Evolutionary conservation across 164 flowering plant genomes (phyloP).

Genomic region (Euptelea pleiosperma): DNA sequence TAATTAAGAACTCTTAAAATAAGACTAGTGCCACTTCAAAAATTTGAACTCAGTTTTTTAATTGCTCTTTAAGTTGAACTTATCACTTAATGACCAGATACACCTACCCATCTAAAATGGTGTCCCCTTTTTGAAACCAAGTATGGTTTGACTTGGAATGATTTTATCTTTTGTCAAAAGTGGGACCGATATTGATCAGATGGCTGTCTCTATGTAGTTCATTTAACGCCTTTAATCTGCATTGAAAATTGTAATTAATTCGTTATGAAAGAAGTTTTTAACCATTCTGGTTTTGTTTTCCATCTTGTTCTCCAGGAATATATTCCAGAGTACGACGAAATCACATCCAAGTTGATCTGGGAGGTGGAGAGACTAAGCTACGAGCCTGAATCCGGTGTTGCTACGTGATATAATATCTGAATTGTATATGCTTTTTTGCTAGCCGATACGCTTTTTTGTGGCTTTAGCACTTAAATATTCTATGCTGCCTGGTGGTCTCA

Average conservation of each 20-base stretch:
- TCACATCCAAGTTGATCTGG: conserved; percentile 64
- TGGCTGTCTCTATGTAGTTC: too few relatives aligned
- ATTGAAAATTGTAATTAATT: too few relatives aligned
- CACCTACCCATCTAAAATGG: too few relatives aligned
- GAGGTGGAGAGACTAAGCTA: conserved; percentile 51
- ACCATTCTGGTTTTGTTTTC: neutral
- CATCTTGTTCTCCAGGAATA: conserved; percentile 43
- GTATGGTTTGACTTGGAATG: too few relatives aligned
- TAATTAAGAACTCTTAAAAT: neutral
- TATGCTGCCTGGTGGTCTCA: neutral
- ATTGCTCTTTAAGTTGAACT: too few relatives aligned
- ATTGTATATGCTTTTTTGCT: neutral
- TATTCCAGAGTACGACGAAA: conserved; percentile 63
- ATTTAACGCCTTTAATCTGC: neutral
- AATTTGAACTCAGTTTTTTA: too few relatives aligned
- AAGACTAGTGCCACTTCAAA: neutral
- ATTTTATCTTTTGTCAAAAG: too few relatives aligned
- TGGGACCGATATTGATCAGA: too few relatives aligned
- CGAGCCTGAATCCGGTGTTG: conserved; percentile 43
- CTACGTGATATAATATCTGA: conserved; percentile 12
- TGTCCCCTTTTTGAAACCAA: too few relatives aligned
- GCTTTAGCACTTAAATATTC: neutral
- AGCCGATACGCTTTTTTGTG: neutral
- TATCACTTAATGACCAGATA: too few relatives aligned
- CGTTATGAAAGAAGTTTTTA: too few relatives aligned